Evolutionary conservation across 495 filamentous ascomycete species (phyloP).

Genomic region (Aspergillus coremiiformis): DNA sequence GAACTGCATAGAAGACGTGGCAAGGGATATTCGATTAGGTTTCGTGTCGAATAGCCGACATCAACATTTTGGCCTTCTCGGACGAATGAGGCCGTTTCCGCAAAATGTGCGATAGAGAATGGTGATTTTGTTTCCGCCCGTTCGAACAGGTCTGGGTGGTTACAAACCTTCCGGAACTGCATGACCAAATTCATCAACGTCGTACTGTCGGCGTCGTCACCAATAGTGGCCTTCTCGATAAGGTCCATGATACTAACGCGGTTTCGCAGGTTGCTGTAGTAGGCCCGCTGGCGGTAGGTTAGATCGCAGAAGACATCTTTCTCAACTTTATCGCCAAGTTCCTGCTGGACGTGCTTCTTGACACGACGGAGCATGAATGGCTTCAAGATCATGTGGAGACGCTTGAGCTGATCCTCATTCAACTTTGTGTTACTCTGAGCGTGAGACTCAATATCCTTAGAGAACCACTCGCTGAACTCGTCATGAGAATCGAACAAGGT

Average conservation of each 20-base stretch:
- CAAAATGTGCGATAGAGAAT: constrained; percentile 72
- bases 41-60: constrained; percentile 82
- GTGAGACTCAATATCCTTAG: constrained; percentile 97
- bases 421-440: constrained; percentile 98
- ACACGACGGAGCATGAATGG: constrained; percentile 99
- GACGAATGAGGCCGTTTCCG: constrained; percentile 89
- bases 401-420: constrained; percentile 93
- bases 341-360: constrained; percentile 98
- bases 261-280: constrained; percentile 84
- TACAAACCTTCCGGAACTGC: constrained; percentile 99
- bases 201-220: constrained; percentile 88
- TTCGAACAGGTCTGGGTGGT: constrained; percentile 96
- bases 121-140: constrained; percentile 86
- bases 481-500: constrained; percentile 97
- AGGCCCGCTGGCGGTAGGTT: constrained; percentile 93
- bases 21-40: constrained; percentile 72
- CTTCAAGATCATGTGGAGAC: constrained; percentile 97
- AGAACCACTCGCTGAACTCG: constrained; percentile 99
- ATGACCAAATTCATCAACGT: constrained; percentile 99
- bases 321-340: constrained; percentile 97
- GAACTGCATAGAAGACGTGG: constrained; percentile 72
- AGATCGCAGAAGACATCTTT: constrained; percentile 93
- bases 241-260: constrained; percentile 98
- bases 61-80: constrained; percentile 76
- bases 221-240: constrained; percentile 91